Percentiles rank a stretch among this genome's conserved stretches.
Evolutionary conservation across 345 rosid genomes (phyloP).

Genomic region (Angophora floribunda): DNA sequence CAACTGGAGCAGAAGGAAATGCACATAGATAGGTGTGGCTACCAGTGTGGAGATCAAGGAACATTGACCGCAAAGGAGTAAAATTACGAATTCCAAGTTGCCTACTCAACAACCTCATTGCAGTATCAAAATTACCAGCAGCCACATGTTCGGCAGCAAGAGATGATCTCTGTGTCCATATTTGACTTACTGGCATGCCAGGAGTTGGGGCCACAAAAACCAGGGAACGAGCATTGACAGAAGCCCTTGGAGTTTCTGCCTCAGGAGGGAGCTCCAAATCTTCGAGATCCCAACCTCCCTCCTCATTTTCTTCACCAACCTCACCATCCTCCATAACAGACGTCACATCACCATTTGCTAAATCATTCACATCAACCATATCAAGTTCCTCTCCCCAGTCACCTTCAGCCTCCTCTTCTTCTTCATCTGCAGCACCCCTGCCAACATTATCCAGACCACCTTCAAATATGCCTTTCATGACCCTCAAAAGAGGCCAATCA

Average conservation of each 20-base stretch:
- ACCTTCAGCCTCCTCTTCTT: conserved; percentile 64
- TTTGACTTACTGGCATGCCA: conserved; percentile 84
- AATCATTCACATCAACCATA: conserved; percentile 50
- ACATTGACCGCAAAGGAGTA: conserved; percentile 56
- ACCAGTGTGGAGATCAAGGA: conserved; percentile 68
- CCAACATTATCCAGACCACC: conserved; percentile 64
- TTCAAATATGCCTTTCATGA: conserved; percentile 86
- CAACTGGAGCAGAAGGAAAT: conserved; percentile 61
- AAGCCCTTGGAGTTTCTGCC: conserved; percentile 62
- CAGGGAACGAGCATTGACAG: conserved; percentile 47
- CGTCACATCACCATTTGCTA: conserved; percentile 51
- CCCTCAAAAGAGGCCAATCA: conserved; percentile 98
- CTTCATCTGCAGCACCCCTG: conserved; percentile 49
- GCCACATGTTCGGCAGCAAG: conserved; percentile 91
- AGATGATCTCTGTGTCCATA: conserved; percentile 81
- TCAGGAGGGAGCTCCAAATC: conserved; percentile 88
- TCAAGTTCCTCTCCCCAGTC: conserved; percentile 91
- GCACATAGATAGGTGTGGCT: conserved; percentile 80
- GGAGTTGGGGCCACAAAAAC: conserved; percentile 76
- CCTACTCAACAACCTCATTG: conserved; percentile 81
- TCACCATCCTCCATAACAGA: conserved; percentile 59
- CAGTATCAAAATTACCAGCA: conserved; percentile 91
- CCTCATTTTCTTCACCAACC: conserved; percentile 54
- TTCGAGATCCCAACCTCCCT: conserved; percentile 91
- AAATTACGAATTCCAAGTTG: conserved; percentile 88